Base-by-base conservation (phyloP, 1,139 yeast species). In the Pneumocystis oryctolagi region DNA sequence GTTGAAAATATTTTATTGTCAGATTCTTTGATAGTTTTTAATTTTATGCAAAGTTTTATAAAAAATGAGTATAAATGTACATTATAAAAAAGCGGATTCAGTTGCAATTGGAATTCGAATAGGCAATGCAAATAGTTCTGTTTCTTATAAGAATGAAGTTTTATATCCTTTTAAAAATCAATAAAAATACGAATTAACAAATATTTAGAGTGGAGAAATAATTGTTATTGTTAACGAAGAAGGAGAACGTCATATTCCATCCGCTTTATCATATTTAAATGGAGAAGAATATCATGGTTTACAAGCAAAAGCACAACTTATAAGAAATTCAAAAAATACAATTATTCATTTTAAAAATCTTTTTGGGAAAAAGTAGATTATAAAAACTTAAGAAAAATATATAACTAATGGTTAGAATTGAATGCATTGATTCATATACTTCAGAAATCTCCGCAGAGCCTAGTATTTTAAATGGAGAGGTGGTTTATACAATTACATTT, bases 151-250 rank as follows among this genome's bases (percentile, higher is more conserved):
- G 69, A 66, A 66, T 40, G 82, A 85, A 42, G 69, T 66, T 37
- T 31, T 66, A 28, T 25, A 12, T 18, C 18, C 3, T 16, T 42
- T 32, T 25, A 31, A 35, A n/a, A 20, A 8, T 34, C 14, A 16
- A 28, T 30, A 16, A 16, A 34, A 3, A 31, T 18, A 12, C 8
- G 20, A 20, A 59, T 39, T 60, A 56, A 32, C 53, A 9, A 16
- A 31, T 25, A 14, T 39, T 64, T 77, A 79, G 72, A 97, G 90
- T 70, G 95, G 96, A 65, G 88, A 87, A 75, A 95, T 89, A 66
- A 97, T 92, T 73, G 96, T 92, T 68, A 92, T 92, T 75, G 98
- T 98, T 70, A 92, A 92, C 82, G 97, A 95, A 70, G 98, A 92
- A 73, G 99, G 99, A 75, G 98, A 94, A 77, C 89, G 98, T 78